Evolutionary conservation across 192 early-diverging fungal species (phyloP), one percentile per base, ranked within the genome.

Genomic region (Jimgerdemannia lactiflua): DNA sequence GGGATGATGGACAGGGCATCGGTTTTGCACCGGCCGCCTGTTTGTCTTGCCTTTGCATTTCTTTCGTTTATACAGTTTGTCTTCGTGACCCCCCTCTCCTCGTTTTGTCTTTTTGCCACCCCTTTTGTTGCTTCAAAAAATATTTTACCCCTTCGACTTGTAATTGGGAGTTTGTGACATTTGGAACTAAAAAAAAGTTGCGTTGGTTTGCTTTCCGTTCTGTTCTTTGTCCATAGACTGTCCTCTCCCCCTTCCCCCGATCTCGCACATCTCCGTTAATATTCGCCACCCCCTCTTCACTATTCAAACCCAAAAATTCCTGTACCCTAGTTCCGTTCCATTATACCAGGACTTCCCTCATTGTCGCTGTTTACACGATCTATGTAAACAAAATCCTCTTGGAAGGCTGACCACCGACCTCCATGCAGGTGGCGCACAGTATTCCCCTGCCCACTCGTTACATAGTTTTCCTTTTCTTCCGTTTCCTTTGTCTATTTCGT

Each of bases 131-230:
- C 42, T 14, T 59, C 49, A 6, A 6, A 59, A 59, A 59, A 59
- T 59, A 59, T 73, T 49, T 74, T 71, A 71, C 43, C 71, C 68
- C 49, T 68, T 29, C 71, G 59, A 63, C 59, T 64, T 77, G 42
- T 14, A 71, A 71, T 10, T 17, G 20, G 70, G 11, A 59, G 18
- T 43, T 59, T 43, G 44, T 49, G 49, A 49, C 63, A 42, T 20
- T 11, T 29, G 44, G 10, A 59, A 71, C 20, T 10, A n/a, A 71
- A 4, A 71, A 71, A 19, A 43, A 59, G 63, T 59, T 71, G 70
- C 44, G 59, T 67, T 66, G 19, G 40, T 18, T 74, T 65, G 42
- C 69, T 69, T 70, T 74, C 74, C 43, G 70, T 70, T 69, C 65
- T 67, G 42, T 64, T 65, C 63, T 69, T 41, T 67, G 42, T 64